phyloP scores from a whole-genome alignment of 2,329 filamentous ascomycete genomes.

The Dendrostoma leiphaemia region DNA sequence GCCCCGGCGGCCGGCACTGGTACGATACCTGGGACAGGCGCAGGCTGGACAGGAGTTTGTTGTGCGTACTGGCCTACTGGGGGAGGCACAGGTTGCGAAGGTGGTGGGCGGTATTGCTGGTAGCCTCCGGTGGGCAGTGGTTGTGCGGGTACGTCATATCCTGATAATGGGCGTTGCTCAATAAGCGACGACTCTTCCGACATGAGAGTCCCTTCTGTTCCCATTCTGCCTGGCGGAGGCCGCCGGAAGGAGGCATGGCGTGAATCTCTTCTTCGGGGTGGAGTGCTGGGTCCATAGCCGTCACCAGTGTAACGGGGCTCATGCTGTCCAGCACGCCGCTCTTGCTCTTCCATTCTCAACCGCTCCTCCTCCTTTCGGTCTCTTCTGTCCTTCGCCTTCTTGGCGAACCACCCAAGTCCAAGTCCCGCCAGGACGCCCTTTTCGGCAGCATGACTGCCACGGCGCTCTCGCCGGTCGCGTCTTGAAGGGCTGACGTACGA shows the following conservation, averaged over 20 bases:
- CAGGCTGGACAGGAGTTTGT: constrained; percentile 1
- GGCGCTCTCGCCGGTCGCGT: constrained; percentile 41
- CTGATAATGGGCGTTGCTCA: constrained; percentile 19
- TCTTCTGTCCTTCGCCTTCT: constrained; percentile 59
- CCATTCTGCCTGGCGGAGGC: constrained; percentile 11
- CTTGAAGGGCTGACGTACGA: constrained; percentile 63
- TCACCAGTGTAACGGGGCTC: constrained; percentile 70
- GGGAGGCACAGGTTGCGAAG: constrained; percentile 20
- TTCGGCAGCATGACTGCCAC: constrained; percentile 45
- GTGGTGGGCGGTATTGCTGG: constrained; percentile 29
- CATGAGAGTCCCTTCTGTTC: constrained; percentile 22
- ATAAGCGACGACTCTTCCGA: constrained; percentile 25
- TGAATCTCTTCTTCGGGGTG: constrained; percentile 38
- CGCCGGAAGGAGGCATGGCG: constrained; percentile 23
- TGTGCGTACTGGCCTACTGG: constrained; percentile 12
- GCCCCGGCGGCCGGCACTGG: constrained; percentile 12
- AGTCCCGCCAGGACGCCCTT: constrained; percentile 60
- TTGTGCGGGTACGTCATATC: constrained; percentile 19
- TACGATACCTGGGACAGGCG: constrained; percentile 5
- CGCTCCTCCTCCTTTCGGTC: constrained; percentile 51
- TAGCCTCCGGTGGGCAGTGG: constrained; percentile 29
- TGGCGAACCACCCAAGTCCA: constrained; percentile 67
- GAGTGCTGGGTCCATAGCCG: constrained; percentile 48
- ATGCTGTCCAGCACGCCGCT: constrained; percentile 57
- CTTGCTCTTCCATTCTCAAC: constrained; percentile 45